Evolutionary conservation across 441 rosid genomes (phyloP).

Genomic region (Sinapis alba): DNA sequence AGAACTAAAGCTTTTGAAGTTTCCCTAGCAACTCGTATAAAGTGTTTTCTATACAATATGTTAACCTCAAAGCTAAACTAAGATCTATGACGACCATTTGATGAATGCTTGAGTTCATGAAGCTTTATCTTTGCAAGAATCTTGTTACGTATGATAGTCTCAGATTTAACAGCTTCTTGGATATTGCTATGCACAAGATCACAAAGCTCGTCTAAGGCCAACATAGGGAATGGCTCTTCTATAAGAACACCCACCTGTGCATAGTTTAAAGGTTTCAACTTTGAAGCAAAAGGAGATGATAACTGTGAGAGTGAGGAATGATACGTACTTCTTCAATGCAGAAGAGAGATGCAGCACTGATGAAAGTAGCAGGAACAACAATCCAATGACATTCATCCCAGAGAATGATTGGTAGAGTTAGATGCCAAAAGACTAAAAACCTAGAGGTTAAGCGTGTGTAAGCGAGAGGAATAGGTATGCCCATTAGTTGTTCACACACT

Average conservation of each 20-base stretch:
- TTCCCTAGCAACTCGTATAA: conserved; percentile 22
- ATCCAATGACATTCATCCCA: conserved; percentile 99
- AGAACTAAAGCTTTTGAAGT: conserved; percentile 1
- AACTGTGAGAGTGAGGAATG: neutral
- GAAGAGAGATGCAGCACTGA: conserved; percentile 91
- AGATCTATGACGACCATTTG: neutral
- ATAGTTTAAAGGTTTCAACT: neutral
- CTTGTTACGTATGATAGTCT: conserved; percentile 54
- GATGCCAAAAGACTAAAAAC: conserved; percentile 93
- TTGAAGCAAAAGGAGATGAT: neutral
- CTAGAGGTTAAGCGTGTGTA: conserved; percentile 93
- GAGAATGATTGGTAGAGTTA: conserved; percentile 86
- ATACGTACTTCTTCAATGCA: conserved; percentile 88
- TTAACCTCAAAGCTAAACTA: conserved; percentile 30
- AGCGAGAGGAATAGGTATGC: conserved; percentile 84
- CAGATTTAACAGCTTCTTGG: conserved; percentile 61
- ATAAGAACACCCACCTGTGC: conserved; percentile 8
- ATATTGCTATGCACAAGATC: conserved; percentile 42
- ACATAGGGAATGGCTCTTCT: neutral
- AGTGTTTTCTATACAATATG: conserved; percentile 28
- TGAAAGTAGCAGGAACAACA: conserved; percentile 90
- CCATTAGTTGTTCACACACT: conserved; percentile 80
- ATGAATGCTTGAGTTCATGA: neutral
- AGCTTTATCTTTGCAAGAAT: conserved; percentile 50
- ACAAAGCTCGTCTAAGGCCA: neutral